Base-by-base conservation (phyloP, 2,329 filamentous ascomycete genomes). In the Diaporthe amygdali region DNA sequence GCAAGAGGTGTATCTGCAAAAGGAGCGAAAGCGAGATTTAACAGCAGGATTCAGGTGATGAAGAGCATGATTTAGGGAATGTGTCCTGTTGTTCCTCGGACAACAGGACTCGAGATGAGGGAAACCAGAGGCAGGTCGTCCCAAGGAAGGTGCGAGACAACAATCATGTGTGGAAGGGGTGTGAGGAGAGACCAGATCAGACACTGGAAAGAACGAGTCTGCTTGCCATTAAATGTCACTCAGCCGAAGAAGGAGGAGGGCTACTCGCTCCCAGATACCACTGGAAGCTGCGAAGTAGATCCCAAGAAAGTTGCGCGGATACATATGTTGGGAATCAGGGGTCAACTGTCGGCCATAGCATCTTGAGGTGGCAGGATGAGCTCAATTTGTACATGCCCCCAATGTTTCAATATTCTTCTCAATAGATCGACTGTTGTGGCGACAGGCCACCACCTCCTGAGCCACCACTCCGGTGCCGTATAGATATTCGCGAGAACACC, bases 401-500 rank as follows among this genome's bases (percentile, higher is more conserved):
- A n/a, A n/a, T n/a, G n/a, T n/a, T n/a, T n/a, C n/a, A n/a, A n/a
- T n/a, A n/a, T 3, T 34, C 41, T 7, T 20, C 17, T 70, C 51
- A 66, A 17, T 46, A 41, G 5, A 67, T 56, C 3, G 47, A 70
- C 15, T 56, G n/a, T 51, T 41, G 56, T 14, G 47, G 7, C 22
- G 61, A 51, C 12, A 34, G 55, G 25, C 14, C 78, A 79, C 5
- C 79, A 76, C 75, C 66, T 72, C 72, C 74, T 76, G 74, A 68
- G 32, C 44, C 74, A 73, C 72, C 77, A 78, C 39, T 51, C 44
- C 51, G 51, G 37, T 61, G 71, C 47, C 80, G 79, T 41, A 76
- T 77, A 9, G 79, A 79, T 72, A 84, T 79, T 47, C 78, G 79
- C 34, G 80, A 76, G 20, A 84, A 69, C 49, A 84, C 76, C 74